Evolutionary conservation across 805 yeast genomes (phyloP).

Genomic region (Yueomyces sp.): DNA sequence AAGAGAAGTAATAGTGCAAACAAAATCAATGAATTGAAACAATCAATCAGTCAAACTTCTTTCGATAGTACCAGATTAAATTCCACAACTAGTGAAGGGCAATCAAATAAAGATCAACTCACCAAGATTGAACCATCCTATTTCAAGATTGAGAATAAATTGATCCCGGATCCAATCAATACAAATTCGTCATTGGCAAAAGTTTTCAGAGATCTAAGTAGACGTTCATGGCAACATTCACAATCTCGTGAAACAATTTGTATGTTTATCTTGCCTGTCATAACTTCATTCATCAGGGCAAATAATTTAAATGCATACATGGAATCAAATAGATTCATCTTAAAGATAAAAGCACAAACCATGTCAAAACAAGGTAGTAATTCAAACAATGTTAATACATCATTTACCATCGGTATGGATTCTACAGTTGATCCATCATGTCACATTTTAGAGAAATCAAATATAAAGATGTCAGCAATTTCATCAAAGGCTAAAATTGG

Average conservation of each 20-base stretch:
- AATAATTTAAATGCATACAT: slow-evolving; percentile 70
- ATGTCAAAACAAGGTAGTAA: slow-evolving; percentile 14
- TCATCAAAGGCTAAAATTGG: slow-evolving; percentile 71
- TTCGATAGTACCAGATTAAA: slow-evolving; percentile 1
- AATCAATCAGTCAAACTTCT: not conserved
- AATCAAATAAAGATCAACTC: slow-evolving; percentile 1
- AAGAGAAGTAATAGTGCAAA: slow-evolving; percentile 1
- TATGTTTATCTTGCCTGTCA: slow-evolving; percentile 55
- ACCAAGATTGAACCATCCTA: slow-evolving; percentile 14
- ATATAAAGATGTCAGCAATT: slow-evolving; percentile 73
- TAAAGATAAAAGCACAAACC: slow-evolving; percentile 48
- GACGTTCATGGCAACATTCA: slow-evolving; percentile 85
- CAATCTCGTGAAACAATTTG: slow-evolving; percentile 46
- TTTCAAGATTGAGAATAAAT: slow-evolving; percentile 18
- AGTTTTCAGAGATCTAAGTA: slow-evolving; percentile 72
- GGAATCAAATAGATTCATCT: slow-evolving; percentile 75
- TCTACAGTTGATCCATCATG: slow-evolving; percentile 61
- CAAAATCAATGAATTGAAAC: not conserved
- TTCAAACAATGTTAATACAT: slow-evolving; percentile 31
- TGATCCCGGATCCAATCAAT: slow-evolving; percentile 16
- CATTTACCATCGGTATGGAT: slow-evolving; percentile 77
- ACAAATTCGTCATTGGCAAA: slow-evolving; percentile 42
- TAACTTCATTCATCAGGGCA: slow-evolving; percentile 52
- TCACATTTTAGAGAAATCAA: slow-evolving; percentile 67
- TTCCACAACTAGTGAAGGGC: not conserved